Conservation (phyloP, 768 basidiomycete genomes). For the Boletus bicolor region DNA sequence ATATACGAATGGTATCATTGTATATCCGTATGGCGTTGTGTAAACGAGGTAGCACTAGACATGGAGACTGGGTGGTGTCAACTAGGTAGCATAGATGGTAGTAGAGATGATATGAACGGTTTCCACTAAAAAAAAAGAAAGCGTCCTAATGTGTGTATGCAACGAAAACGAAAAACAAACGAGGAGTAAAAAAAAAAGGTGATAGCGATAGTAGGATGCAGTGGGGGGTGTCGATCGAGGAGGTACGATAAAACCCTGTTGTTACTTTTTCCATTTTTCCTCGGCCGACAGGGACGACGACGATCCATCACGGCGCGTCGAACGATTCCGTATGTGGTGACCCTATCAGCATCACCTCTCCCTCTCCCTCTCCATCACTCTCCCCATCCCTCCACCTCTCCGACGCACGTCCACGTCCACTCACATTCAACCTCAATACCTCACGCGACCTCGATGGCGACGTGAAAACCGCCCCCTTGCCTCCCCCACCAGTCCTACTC, state of each 20-base stretch:
- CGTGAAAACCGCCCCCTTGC: neutral
- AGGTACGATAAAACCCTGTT: neutral
- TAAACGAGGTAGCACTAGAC: neutral
- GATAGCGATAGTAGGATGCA: neutral
- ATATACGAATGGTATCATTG: neutral
- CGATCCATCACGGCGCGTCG: constrained; percentile 3
- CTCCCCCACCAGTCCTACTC: neutral
- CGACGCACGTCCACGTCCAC: neutral
- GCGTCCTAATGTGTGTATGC: neutral
- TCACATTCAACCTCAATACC: neutral
- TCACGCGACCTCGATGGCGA: constrained; percentile 6
- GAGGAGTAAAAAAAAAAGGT: neutral
- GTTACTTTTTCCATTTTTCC: neutral
- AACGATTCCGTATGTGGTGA: constrained; percentile 2
- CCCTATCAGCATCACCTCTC: constrained; percentile 22
- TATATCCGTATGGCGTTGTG: neutral
- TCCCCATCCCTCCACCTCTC: constrained; percentile 1
- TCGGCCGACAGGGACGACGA: neutral
- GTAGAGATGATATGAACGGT: neutral
- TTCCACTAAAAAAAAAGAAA: neutral
- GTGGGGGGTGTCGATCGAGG: neutral
- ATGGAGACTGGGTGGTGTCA: too few species aligned
- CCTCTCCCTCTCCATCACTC: constrained; percentile 1
- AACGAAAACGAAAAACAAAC: neutral
- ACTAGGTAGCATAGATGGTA: neutral